Evolutionary conservation across 2,329 filamentous ascomycete species (phyloP).

Genomic region (Epichloe brachyelytri): DNA sequence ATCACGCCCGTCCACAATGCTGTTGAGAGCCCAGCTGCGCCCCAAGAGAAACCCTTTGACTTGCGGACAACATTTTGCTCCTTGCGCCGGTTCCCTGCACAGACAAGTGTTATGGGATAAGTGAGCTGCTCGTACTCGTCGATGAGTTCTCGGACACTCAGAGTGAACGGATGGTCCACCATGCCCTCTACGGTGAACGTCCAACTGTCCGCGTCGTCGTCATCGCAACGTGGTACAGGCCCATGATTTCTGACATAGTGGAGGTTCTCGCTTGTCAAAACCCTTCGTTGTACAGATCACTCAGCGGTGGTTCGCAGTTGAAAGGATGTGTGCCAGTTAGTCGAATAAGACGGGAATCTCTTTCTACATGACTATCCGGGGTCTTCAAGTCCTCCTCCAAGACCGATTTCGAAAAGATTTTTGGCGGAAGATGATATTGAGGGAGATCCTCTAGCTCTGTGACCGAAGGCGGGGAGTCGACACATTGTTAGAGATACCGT

Average conservation of each 20-base stretch:
- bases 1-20: slow-evolving; percentile 77
- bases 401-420: slow-evolving; percentile 45
- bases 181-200: slow-evolving; percentile 73
- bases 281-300: slow-evolving; percentile 62
- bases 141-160: slow-evolving; percentile 62
- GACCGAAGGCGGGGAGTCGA: neutral
- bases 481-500: slow-evolving; percentile 4
- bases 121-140: slow-evolving; percentile 68
- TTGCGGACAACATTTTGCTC: slow-evolving; percentile 87
- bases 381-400: slow-evolving; percentile 69
- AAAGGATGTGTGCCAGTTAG: slow-evolving; percentile 84
- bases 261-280: slow-evolving; percentile 80
- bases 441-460: neutral
- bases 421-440: slow-evolving; percentile 55
- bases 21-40: slow-evolving; percentile 73
- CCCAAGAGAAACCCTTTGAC: slow-evolving; percentile 91
- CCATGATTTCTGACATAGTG: slow-evolving; percentile 93
- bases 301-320: slow-evolving; percentile 77
- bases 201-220: slow-evolving; percentile 65
- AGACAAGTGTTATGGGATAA: slow-evolving; percentile 78
- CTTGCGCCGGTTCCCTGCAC: slow-evolving; percentile 82
- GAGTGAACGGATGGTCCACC: slow-evolving; percentile 60
- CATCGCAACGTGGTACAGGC: slow-evolving; percentile 60
- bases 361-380: slow-evolving; percentile 67
- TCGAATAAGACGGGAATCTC: slow-evolving; percentile 71